These are phyloP conservation scores for Rhizodiscina lignyota DNA, from an alignment of 495 filamentous ascomycete species.

Conservation along the genomic window DNA sequence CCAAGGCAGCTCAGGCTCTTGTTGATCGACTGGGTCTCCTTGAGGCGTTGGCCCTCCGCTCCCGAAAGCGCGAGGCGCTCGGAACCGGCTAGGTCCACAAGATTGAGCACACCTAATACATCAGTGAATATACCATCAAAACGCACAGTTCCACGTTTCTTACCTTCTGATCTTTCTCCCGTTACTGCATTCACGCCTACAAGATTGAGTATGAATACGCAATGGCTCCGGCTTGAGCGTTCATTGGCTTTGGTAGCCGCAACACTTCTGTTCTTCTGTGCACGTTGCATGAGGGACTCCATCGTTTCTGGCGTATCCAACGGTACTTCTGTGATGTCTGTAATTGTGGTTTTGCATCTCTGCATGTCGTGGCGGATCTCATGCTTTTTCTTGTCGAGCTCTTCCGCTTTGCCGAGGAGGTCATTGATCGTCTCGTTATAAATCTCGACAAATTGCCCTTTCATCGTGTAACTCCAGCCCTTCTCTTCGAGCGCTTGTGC, in stretches of 20 bases:
- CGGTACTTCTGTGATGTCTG: conserved; percentile 62
- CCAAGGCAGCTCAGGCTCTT: conserved; percentile 79
- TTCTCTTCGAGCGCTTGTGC: conserved; percentile 69
- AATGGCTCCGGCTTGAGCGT: conserved; percentile 83
- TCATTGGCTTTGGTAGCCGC: conserved; percentile 95
- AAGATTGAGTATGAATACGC: conserved; percentile 88
- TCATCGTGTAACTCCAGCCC: conserved; percentile 88
- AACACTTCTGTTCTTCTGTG: conserved; percentile 70
- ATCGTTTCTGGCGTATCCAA: conserved; percentile 69
- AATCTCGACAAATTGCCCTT: conserved; percentile 94
- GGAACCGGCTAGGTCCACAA: conserved; percentile 89
- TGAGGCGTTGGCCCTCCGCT: conserved; percentile 69
- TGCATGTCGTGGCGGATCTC: conserved; percentile 80
- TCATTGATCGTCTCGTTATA: conserved; percentile 98
- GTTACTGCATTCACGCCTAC: conserved; percentile 67
- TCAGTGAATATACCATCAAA: no score
- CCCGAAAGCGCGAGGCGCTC: conserved; percentile 77
- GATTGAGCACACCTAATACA: conserved; percentile 90
- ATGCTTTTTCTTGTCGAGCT: conserved; percentile 71
- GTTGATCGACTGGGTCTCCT: conserved; percentile 97
- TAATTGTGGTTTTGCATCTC: conserved; percentile 67
- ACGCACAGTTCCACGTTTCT: no score
- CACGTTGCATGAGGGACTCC: conserved; percentile 57
- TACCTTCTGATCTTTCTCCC: conserved; percentile 69
- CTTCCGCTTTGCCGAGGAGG: conserved; percentile 60